Evolutionary conservation across 345 rosid genomes (phyloP), one percentile per base, ranked within the genome.

Genomic region (Citrus inodora): DNA sequence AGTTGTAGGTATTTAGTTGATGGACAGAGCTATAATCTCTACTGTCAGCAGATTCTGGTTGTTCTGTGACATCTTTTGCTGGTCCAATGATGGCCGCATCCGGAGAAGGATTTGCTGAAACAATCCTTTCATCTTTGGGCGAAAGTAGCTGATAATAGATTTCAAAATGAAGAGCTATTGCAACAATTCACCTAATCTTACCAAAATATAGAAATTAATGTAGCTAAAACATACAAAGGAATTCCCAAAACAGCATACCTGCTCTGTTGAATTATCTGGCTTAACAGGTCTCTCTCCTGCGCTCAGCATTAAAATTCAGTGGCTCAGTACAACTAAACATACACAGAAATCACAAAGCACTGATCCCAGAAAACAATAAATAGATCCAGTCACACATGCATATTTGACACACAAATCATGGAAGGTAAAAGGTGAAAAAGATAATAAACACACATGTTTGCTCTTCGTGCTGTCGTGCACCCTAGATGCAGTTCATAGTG

Each of bases 71-170:
- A 77, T 77, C 86, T 72, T 79, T 77, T 53, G 87, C 30, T 64
- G 87, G 85, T 72, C 79, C 84, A 35, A 78, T 66, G 77, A 77
- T 69, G 79, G 85, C 84, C 71, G 89, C 87, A 80, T 86, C 90
- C 67, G 87, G 40, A 74, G 89, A 85, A 85, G 88, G 84, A 83
- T 79, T 84, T 30, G 75, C 80, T 74, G 94, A 87, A 84, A 89
- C 86, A 79, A 81, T 79, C 91, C 92, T 89, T 83, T 83, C 90
- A 74, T 85, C 88, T 24, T 81, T 77, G 53, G 84, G 85, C 74
- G 88, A 84, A 82, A 86, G 66, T 75, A 85, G 89, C 88, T 84
- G 86, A 74, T 76, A 63, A 91, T 74, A 80, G 62, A 78, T 75
- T 69, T 63, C 81, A 83, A 80, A 76, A 77, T 74, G 73, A 80